These are phyloP conservation scores for Apiotrichum gamsii DNA, from an alignment of 1,284 basidiomycete species.

Conservation along the genomic window DNA sequence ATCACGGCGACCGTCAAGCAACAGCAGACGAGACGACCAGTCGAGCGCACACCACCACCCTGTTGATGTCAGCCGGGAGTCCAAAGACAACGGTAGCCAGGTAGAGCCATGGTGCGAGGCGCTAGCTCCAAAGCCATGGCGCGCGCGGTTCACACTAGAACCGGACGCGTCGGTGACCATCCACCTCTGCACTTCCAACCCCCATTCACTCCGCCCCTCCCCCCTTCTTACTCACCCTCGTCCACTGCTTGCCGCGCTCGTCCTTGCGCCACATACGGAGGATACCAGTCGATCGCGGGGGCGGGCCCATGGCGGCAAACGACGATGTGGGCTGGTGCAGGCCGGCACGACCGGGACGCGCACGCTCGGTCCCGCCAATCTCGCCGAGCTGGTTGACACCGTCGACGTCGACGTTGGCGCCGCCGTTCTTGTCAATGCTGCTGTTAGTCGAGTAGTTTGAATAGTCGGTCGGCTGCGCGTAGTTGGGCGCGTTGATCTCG, in stretches of 20 bases:
- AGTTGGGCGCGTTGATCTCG: neutral
- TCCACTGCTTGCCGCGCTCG: conserved; percentile 46
- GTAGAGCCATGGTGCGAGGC: too few species aligned
- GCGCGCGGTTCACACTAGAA: too few species aligned
- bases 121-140: too few species aligned
- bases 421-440: too few species aligned
- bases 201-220: neutral
- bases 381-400: conserved; percentile 10
- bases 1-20: conserved; percentile 47
- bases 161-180: too few species aligned
- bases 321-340: conserved; percentile 24
- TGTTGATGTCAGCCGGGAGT: conserved; percentile 20
- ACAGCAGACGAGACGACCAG: conserved; percentile 46
- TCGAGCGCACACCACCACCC: conserved; percentile 40
- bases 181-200: neutral
- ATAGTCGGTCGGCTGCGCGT: conserved; percentile 7
- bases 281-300: conserved; percentile 46
- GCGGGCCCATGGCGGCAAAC: conserved; percentile 40
- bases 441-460: neutral
- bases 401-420: conserved; percentile 5
- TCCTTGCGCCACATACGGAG: conserved; percentile 48
- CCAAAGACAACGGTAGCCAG: too few species aligned
- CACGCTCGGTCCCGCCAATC: conserved; percentile 19
- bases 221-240: conserved; percentile 27
- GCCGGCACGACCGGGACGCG: conserved; percentile 30